Evolutionary conservation across 2,329 filamentous ascomycete genomes (phyloP), one percentile per base, ranked within the genome.

Genomic region (Aureobasidium vineae): DNA sequence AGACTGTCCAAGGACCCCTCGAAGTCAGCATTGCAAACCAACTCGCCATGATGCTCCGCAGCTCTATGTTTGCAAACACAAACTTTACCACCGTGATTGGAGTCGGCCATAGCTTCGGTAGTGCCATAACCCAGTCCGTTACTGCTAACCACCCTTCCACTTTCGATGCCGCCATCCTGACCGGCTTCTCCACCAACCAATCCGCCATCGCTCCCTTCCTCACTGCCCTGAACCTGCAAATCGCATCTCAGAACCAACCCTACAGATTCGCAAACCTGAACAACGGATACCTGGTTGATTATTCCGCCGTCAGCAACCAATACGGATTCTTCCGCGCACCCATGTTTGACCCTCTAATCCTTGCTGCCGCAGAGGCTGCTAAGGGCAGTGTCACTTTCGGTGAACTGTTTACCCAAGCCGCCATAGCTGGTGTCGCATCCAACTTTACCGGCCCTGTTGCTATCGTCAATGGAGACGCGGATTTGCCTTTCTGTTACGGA

Each of bases 141-240:
- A 82, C 83, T 8, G 79, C 80, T 54, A 73, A 77, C 66, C 78
- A 85, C 70, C 85, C 85, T 0, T 72, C 79, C 64, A 76, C 84
- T 66, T 85, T 83, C 43, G 74, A 79, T 69, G 78, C 75, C 47
- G 71, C 76, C 26, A 73, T 78, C 63, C 69, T 80, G 10, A 78
- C 77, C 1, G 78, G 79, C 33, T 77, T 76, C 70, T 72, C 73
- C 13, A 57, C 64, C 60, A 73, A 75, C 54, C 40, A 65, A 21
- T 69, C 70, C 26, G 70, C 68, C 28, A 61, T 73, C 54, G 66
- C 68, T 13, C 45, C 70, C 19, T 73, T 72, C 70, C 41, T 72
- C 45, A 57, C 70, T 4, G 71, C 69, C 21, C 63, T 71, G 26
- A 74, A 75, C 69, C 67, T 74, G 57, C 68, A 71, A 21, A 70